Base-by-base conservation (phyloP, 371 early-diverging fungal species). In the Synchytrium microbalum region DNA sequence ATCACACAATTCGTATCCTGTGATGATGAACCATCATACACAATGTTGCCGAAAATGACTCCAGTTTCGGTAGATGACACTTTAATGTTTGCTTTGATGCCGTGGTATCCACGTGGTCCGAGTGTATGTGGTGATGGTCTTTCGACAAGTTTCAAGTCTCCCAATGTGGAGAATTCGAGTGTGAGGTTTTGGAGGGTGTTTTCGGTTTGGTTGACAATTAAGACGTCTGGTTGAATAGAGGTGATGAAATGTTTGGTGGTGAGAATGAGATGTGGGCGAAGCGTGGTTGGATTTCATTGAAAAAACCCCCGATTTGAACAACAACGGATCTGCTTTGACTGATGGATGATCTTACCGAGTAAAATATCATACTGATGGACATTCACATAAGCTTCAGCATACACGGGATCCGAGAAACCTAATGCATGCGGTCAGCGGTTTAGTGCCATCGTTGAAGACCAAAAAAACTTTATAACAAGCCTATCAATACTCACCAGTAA, bases 151-250 rank as follows among this genome's bases (percentile, higher is more conserved):
- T 93, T 95, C 56, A 99, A 81, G 70, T 99, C 97, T 64, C 97
- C 95, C 68, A 98, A 77, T 3, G 96, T 94, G 25, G 93, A 91
- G 77, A 99, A 96, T 75, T 99, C 99, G 57, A 99, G 82, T 10
- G 91, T 86, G 67, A 99, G 74, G 75, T 96, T 96, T 75, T 98
- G 98, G 64, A 99, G 80, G 29, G 96, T 96, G 58, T 91, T 91
- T 55, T 80, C 79, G 0, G 99, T 99, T 78, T 99, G 99, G 75
- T 99, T 99, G 61, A 99, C 96, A 64, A 99, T 86, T 67, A 99
- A 79, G 29, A 99, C 87, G 76, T 99, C 98, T 78, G 75, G 33
- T 29, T 28, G 29, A 29, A 61, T 54, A 52, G 28, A 68, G 25
- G 24, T 16, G n/a, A 33, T 23, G 8, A 67, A 19, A 28, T 52